Base-by-base conservation (phyloP, 768 basidiomycete species). In the Gymnopilus dilepis region DNA sequence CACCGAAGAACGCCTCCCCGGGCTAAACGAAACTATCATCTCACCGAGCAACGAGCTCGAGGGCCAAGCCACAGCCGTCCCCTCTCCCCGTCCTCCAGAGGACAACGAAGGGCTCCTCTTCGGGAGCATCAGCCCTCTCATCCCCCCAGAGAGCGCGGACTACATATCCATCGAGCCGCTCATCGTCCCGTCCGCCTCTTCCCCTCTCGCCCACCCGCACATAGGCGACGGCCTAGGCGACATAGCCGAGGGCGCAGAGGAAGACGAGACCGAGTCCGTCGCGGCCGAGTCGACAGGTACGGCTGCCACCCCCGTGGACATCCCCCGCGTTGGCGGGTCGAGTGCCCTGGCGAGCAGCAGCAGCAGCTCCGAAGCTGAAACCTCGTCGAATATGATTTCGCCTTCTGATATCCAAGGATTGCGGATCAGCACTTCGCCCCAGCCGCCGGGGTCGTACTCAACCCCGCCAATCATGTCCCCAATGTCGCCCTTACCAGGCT, bases 211-310 rank as follows among this genome's bases (percentile, higher is more conserved):
- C 30, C 28, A 30, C 47, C 15, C 17, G 13, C 47, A 50, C 28
- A 30, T n/a, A 12, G 40, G 69, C 11, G 76, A 76, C 33, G 78
- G 78, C 0, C 72, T 88, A n/a, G 85, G 83, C 50, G 84, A 87
- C 66, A 88, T 88, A 33, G 81, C 82, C 8, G 87, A 88, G 68
- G 84, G 84, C n/a, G 83, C 82, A 28, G 86, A 84, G 22, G 75
- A 76, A 17, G 70, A 72, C 38, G 73, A 67, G 15, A 65, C 67
- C 15, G 62, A 58, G 1, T 59, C 65, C 41, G 58, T 64, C 4
- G 67, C 61, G 12, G 67, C 67, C 8, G 53, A 55, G 0, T 58
- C 52, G 62, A 69, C 60, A 13, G 42, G 53, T 15, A 48, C 65
- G 17, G 63, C 45, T 30, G 66, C 34, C 5, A 45, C 43, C 41